Conservation (phyloP, 2,329 filamentous ascomycete species). For the Monosporascus sp. region DNA sequence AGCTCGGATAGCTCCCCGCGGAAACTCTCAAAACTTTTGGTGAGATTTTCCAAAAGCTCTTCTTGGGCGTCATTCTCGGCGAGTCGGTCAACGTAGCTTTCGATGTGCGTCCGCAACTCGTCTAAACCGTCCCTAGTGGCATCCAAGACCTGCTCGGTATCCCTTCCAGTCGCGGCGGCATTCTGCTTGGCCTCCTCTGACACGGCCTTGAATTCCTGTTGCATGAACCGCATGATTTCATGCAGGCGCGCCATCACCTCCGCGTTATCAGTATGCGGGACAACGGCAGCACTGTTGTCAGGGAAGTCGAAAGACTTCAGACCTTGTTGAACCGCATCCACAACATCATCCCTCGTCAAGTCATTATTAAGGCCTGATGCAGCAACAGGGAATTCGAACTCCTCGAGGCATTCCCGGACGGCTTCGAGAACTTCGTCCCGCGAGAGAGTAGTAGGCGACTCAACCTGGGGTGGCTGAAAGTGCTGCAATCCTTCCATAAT, state of each 20-base stretch:
- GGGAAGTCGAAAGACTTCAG: slow-evolving; percentile 38
- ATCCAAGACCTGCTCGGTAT: slow-evolving; percentile 84
- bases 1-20: slow-evolving; percentile 62
- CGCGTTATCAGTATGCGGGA: slow-evolving; percentile 38
- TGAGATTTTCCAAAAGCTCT: slow-evolving; percentile 68
- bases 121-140: slow-evolving; percentile 85
- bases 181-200: slow-evolving; percentile 70
- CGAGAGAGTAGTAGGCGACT: slow-evolving; percentile 64
- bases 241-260: slow-evolving; percentile 53
- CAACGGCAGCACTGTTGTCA: slow-evolving; percentile 30
- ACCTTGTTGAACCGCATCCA: slow-evolving; percentile 59
- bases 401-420: slow-evolving; percentile 80
- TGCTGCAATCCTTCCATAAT: slow-evolving; percentile 82
- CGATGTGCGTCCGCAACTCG: slow-evolving; percentile 72
- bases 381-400: slow-evolving; percentile 69
- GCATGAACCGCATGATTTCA: slow-evolving; percentile 60
- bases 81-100: slow-evolving; percentile 71
- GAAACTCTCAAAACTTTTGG: slow-evolving; percentile 60
- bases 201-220: slow-evolving; percentile 52
- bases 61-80: slow-evolving; percentile 67
- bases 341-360: slow-evolving; percentile 57
- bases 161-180: slow-evolving; percentile 69
- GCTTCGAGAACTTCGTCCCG: slow-evolving; percentile 79
- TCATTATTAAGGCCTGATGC: slow-evolving; percentile 48
- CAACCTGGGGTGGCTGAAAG: slow-evolving; percentile 67